Percentiles rank a stretch among this genome's conserved stretches.
These are phyloP conservation scores for Zasmidium cellare DNA, from an alignment of 2,329 filamentous ascomycete species.

Conservation along the genomic window DNA sequence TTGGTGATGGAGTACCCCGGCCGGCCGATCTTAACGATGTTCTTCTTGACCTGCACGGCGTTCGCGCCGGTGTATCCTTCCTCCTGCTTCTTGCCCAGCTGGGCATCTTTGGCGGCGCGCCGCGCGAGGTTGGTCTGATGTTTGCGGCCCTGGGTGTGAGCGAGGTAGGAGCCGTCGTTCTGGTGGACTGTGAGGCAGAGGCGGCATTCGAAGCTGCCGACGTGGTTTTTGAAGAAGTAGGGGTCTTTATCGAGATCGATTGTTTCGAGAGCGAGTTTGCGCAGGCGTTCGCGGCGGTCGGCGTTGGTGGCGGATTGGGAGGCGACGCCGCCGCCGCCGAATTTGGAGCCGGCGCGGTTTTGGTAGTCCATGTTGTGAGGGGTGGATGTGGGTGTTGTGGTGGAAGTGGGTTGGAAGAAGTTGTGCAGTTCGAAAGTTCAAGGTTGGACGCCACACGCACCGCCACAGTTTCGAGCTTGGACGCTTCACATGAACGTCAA, in stretches of 20 bases:
- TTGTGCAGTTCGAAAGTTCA: conserved; percentile 1
- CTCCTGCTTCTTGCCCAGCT: conserved; percentile 68
- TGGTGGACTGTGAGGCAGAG: conserved; percentile 97
- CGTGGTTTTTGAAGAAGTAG: conserved; percentile 99
- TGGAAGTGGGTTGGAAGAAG: neutral
- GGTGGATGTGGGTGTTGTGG: neutral
- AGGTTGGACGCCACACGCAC: neutral
- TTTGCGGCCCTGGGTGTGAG: conserved; percentile 97
- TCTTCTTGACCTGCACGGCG: conserved; percentile 68
- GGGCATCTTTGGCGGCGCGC: conserved; percentile 91
- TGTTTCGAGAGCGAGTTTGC: conserved; percentile 96
- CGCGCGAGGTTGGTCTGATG: conserved; percentile 98
- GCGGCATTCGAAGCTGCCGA: conserved; percentile 95
- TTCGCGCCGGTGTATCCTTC: conserved; percentile 73
- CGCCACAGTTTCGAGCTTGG: neutral
- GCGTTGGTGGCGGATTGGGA: conserved; percentile 92
- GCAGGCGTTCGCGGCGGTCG: conserved; percentile 93
- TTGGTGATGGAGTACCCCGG: conserved; percentile 99
- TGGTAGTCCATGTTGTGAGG: conserved; percentile 46
- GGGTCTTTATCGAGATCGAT: conserved; percentile 99
- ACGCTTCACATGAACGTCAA: neutral
- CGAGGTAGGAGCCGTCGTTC: conserved; percentile 97
- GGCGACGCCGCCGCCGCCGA: conserved; percentile 94
- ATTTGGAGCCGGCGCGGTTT: conserved; percentile 96
- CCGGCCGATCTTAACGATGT: conserved; percentile 90